phyloP scores from a whole-genome alignment of 2,329 filamentous ascomycete species.

The Fusarium floridanum region DNA sequence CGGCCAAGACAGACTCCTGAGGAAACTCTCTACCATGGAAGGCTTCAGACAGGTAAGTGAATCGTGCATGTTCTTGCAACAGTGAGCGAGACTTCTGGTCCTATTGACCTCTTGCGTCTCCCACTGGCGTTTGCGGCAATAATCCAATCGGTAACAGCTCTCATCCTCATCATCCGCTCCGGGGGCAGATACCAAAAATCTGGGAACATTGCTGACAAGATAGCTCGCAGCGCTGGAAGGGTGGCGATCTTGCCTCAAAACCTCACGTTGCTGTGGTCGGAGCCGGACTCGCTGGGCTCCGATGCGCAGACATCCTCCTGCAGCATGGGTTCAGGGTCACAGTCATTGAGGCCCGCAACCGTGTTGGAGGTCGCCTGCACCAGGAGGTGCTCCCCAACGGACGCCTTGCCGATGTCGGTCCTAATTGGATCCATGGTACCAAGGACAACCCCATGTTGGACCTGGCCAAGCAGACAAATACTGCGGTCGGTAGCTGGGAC shows the following conservation, averaged over 20 bases:
- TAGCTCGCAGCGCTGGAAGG: slow-evolving; percentile 37
- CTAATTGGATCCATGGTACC: slow-evolving; percentile 87
- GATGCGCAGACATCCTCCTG: slow-evolving; percentile 76
- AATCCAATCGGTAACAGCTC: not conserved
- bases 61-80: not conserved
- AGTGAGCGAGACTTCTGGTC: not conserved
- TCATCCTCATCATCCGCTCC: slow-evolving; percentile 17
- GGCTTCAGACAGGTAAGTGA: slow-evolving; percentile 53
- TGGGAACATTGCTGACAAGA: slow-evolving; percentile 37
- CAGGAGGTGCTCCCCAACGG: slow-evolving; percentile 64
- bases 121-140: not conserved
- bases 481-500: slow-evolving; percentile 62
- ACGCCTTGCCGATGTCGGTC: slow-evolving; percentile 69
- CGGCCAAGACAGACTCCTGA: slow-evolving; percentile 48
- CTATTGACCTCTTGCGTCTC: slow-evolving; percentile 8
- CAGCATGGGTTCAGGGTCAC: slow-evolving; percentile 76
- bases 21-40: slow-evolving; percentile 48
- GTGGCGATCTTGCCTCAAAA: slow-evolving; percentile 39
- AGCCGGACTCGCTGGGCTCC: slow-evolving; percentile 77
- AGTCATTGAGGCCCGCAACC: slow-evolving; percentile 75
- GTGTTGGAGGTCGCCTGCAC: slow-evolving; percentile 74
- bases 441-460: slow-evolving; percentile 77
- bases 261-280: slow-evolving; percentile 77
- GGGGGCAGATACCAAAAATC: slow-evolving; percentile 32
- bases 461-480: slow-evolving; percentile 72